Conservation (phyloP, 345 rosid species). For the Hirschfeldia incana region DNA sequence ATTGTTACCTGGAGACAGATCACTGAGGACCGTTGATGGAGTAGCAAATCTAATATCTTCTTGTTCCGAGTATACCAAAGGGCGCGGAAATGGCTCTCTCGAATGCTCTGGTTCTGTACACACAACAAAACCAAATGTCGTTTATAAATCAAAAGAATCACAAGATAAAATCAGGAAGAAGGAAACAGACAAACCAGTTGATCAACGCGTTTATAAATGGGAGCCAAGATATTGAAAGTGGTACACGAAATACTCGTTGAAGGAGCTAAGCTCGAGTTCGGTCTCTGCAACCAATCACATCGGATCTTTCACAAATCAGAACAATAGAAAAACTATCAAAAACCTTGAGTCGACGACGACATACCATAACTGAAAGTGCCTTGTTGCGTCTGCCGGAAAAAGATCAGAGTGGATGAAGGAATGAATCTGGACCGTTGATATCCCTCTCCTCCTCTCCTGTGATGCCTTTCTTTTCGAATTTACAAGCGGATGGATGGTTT, state of each 20-base stretch:
- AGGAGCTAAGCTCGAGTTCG: constrained; percentile 40
- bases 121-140: background rate
- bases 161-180: background rate
- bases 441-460: constrained; percentile 18
- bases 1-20: constrained; percentile 68
- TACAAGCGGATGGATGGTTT: background rate
- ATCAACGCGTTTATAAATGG: constrained; percentile 73
- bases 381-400: constrained; percentile 29
- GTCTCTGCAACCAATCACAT: constrained; percentile 31
- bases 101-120: constrained; percentile 54
- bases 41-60: constrained; percentile 63
- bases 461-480: constrained; percentile 32
- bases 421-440: constrained; percentile 36
- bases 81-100: constrained; percentile 63
- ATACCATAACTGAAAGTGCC: constrained; percentile 30
- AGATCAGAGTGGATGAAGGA: constrained; percentile 10
- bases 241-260: constrained; percentile 60
- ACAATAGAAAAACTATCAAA: background rate
- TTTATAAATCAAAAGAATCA: background rate
- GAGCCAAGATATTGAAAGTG: constrained; percentile 83
- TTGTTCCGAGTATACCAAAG: constrained; percentile 63
- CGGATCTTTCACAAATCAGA: background rate
- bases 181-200: constrained; percentile 41
- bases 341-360: background rate
- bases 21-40: constrained; percentile 61